These are phyloP conservation scores for Colletotrichum destructivum DNA, from an alignment of 2,329 filamentous ascomycete genomes.

Conservation along the genomic window DNA sequence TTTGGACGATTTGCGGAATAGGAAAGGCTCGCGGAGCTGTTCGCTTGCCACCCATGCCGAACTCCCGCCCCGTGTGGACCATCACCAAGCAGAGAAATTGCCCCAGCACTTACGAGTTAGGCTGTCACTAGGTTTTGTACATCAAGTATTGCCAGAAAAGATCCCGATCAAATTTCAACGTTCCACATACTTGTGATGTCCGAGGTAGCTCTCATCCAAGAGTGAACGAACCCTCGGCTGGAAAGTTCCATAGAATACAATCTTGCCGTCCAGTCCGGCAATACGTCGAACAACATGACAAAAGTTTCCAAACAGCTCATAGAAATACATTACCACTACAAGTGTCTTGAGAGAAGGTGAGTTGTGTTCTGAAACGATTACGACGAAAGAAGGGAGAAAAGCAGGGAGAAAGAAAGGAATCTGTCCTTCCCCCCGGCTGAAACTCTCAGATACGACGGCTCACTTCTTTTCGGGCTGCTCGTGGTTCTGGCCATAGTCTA, in stretches of 20 bases:
- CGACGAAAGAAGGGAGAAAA: neutral
- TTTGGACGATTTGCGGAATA: neutral
- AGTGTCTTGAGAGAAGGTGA: neutral
- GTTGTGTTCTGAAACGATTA: neutral
- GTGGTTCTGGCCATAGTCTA: neutral
- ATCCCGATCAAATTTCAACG: too few relatives aligned
- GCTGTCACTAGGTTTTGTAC: too few relatives aligned
- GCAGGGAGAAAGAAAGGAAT: too few relatives aligned
- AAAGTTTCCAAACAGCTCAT: too few relatives aligned
- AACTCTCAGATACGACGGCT: neutral
- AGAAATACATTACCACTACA: neutral
- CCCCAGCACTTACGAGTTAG: neutral
- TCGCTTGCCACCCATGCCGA: neutral
- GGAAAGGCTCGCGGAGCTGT: neutral
- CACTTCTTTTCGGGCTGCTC: neutral
- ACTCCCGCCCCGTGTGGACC: too few relatives aligned
- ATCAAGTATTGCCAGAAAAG: too few relatives aligned
- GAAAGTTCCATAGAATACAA: neutral
- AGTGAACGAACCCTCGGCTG: neutral
- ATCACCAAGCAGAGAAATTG: too few relatives aligned
- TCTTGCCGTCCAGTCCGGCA: neutral
- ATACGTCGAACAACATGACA: neutral
- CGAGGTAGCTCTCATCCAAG: neutral
- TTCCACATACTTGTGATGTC: neutral
- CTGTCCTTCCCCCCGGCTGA: too few relatives aligned